A percentile compares a stretch with the other conserved stretches of the same genome.
Evolutionary conservation across 176 grass and related monocot genomes (phyloP).

Genomic region (Carex kokanica): DNA sequence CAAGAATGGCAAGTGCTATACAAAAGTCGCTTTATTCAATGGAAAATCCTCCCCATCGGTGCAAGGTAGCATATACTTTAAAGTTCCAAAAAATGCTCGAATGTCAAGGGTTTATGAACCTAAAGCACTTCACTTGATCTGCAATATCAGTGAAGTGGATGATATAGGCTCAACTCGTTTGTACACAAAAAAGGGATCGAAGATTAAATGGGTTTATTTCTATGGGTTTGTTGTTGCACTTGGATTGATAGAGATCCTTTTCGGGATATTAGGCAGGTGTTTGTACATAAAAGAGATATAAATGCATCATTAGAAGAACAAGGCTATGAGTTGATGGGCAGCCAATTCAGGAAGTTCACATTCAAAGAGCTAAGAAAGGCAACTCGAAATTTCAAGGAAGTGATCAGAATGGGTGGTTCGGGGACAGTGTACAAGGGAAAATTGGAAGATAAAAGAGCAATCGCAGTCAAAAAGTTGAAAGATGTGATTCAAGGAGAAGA

Average conservation of each 20-base stretch:
- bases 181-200: neutral
- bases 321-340: conserved; percentile 22
- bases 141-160: neutral
- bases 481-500: conserved; percentile 26
- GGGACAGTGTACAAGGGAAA: conserved; percentile 25
- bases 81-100: neutral
- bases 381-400: conserved; percentile 19
- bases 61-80: neutral
- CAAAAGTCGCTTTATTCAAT: conserved; percentile 21
- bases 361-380: conserved; percentile 25
- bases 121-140: neutral
- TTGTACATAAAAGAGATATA: neutral
- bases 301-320: conserved; percentile 3
- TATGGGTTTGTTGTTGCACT: conserved; percentile 17
- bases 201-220: conserved; percentile 18
- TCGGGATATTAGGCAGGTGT: conserved; percentile 15
- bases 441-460: conserved; percentile 17
- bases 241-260: too few species aligned
- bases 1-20: neutral
- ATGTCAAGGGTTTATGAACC: neutral
- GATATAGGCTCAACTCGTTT: neutral
- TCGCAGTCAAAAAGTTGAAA: conserved; percentile 31
- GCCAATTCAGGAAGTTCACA: conserved; percentile 29
- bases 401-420: conserved; percentile 18
- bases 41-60: neutral